Percentiles rank a stretch among this genome's conserved stretches.
Evolutionary conservation across 73 alveolate species (phyloP).

Genomic region (Stentor roeselii): DNA sequence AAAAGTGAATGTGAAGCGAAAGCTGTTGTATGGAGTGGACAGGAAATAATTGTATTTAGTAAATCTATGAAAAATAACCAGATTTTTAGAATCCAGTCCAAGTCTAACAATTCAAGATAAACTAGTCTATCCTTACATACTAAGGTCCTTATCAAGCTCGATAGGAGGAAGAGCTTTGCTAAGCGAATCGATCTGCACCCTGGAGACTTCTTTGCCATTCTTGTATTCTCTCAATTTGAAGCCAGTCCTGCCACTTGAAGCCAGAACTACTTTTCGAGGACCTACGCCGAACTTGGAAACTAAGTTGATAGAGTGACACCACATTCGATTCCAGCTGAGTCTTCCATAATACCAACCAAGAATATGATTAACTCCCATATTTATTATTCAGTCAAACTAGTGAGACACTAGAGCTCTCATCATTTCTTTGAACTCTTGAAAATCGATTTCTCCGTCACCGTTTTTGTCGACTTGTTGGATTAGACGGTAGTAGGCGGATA

Average conservation of each 20-base stretch:
- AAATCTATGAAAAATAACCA: too few species aligned
- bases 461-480: neutral
- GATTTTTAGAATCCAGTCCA: too few species aligned
- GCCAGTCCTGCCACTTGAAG: neutral
- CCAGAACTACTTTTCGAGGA: constrained; percentile 3
- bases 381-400: neutral
- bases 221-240: constrained; percentile 23
- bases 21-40: too few species aligned
- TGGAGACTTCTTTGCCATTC: constrained; percentile 23
- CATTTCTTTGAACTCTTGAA: neutral
- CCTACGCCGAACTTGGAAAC: constrained; percentile 20
- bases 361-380: constrained; percentile 33
- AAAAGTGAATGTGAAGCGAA: too few species aligned
- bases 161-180: constrained; percentile 18
- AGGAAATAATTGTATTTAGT: too few species aligned
- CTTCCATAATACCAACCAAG: constrained; percentile 33
- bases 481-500: neutral
- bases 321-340: constrained; percentile 30
- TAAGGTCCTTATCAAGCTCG: constrained; percentile 29
- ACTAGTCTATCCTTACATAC: constrained; percentile 30
- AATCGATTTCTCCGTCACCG: neutral
- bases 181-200: neutral
- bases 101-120: too few species aligned
- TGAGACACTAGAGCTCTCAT: neutral
- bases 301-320: constrained; percentile 25